Evolutionary conservation across 331 rosid genomes (phyloP), one percentile per base, ranked within the genome.

Genomic region (Acacia pycnantha): DNA sequence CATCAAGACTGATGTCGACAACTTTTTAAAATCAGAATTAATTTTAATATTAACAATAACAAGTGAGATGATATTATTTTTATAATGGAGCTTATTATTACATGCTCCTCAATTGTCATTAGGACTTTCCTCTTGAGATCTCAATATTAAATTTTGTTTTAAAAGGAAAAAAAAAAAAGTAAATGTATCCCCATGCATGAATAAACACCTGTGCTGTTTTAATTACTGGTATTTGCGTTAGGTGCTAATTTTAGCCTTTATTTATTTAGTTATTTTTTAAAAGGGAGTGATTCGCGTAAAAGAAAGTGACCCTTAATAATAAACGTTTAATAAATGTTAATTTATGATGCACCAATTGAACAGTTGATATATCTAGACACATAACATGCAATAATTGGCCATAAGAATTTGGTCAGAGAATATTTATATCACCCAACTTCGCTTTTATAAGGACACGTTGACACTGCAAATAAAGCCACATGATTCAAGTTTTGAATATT

Each of bases 351-450:
- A 8, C n/a, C n/a, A 56, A 21, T 11, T 11, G 33, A 22, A 59
- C 33, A 59, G 15, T 22, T 59, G 3, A 22, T n/a, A 56, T 19
- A 53, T 56, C 12, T n/a, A n/a, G 10, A 59, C 29, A 59, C 66
- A 58, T n/a, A 58, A 22, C 31, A 58, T 40, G 11, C 8, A 5
- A 90, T 86, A 81, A 83, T 90, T 84, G 91, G 94, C 4, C 40
- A 29, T 56, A n/a, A 68, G 73, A 40, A 69, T 40, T 70, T 43
- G 54, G 26, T 43, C 12, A 41, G 19, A 41, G 51, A n/a, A 69
- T 27, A 69, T 37, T 69, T 69, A 24, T 7, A 0, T 21, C 46
- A 6, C 6, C 41, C 41, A 9, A 21, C 27, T 1, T 41, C 0
- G 53, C 74, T 21, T 69, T 69, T 22, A 69, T 4, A 69, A 7